Base-by-base conservation (phyloP, 106 monocot genomes). In the Apostasia ramifera region DNA sequence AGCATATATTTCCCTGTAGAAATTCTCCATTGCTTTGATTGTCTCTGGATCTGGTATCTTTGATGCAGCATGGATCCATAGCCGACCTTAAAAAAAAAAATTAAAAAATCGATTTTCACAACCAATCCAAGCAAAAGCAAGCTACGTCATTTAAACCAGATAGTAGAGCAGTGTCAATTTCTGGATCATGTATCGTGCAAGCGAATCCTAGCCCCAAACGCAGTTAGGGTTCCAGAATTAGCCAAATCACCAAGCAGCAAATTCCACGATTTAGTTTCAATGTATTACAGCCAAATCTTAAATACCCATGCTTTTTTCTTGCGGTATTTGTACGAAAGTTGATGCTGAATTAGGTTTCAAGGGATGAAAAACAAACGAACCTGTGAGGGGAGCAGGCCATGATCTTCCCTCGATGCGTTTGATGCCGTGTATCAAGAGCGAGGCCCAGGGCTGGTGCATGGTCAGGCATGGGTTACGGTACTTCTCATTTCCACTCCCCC, bases 391-490 rank as follows among this genome's bases (percentile, higher is more conserved):
- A 40, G 94, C 77, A n/a, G 88, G 83, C 91, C 94, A 95, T 8
- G 94, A 91, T 73, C 94, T 68, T 2, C 94, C 91, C 75, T 95
- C 94, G 61, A 95, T 70, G 68, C 88, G 85, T 81, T 95, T 95
- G 82, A 95, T 91, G 56, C 91, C 91, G 67, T 95, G 71, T 51
- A 95, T 78, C 4, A 95, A 81, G 43, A 91, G 81, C 2, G 94
- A 95, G 1, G 91, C 91, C 94, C 94, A 95, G 1, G 94, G 94
- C 76, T 95, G 94, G 77, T 95, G 94, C 94, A 95, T 91, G 65
- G 91, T 95, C 58, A 95, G 75, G 75, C 94, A 95, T n/a, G 94
- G 80, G 59, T 95, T 91, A 45, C 67, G 64, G 41, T 74, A 80
- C 53, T 61, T 66, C 39, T 70, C 76, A 0, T 82, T 73, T 0